Percentiles rank a stretch among this genome's conserved stretches.
Evolutionary conservation across 108 stramenopile species (phyloP).

Genomic region (Nitzschia sp.): DNA sequence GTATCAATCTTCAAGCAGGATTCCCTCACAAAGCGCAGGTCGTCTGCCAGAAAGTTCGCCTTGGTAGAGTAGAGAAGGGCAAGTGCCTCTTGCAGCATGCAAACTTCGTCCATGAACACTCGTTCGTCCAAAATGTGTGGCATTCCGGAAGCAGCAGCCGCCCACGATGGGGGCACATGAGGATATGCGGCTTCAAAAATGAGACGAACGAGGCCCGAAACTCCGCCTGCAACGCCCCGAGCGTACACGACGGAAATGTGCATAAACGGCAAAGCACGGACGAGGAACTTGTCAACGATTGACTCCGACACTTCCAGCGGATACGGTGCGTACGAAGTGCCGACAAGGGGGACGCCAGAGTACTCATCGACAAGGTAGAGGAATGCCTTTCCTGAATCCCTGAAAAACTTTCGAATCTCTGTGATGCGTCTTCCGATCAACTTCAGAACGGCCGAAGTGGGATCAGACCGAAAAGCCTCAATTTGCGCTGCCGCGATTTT

Average conservation of each 20-base stretch:
- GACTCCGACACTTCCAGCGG: slow-evolving; percentile 36
- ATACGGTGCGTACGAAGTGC: slow-evolving; percentile 23
- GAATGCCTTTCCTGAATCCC: slow-evolving; percentile 42
- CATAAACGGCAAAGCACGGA: slow-evolving; percentile 59
- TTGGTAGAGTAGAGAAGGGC: slow-evolving; percentile 17
- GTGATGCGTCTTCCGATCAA: slow-evolving; percentile 39
- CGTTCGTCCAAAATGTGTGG: slow-evolving; percentile 33
- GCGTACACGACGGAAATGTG: slow-evolving; percentile 48
- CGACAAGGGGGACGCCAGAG: slow-evolving; percentile 48
- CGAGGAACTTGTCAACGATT: slow-evolving; percentile 32
- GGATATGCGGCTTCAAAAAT: slow-evolving; percentile 59
- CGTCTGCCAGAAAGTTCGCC: slow-evolving; percentile 12
- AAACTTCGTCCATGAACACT: slow-evolving; percentile 22
- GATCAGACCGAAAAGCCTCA: slow-evolving; percentile 50
- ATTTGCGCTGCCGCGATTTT: slow-evolving; percentile 40
- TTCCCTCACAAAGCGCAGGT: slow-evolving; percentile 32
- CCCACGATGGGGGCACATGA: slow-evolving; percentile 52
- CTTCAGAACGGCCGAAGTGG: slow-evolving; percentile 44
- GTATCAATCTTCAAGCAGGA: slow-evolving; percentile 37
- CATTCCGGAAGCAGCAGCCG: slow-evolving; percentile 25
- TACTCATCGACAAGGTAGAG: slow-evolving; percentile 73
- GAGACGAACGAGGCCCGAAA: slow-evolving; percentile 48
- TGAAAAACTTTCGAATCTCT: slow-evolving; percentile 37
- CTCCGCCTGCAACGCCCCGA: slow-evolving; percentile 34
- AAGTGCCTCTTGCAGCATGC: slow-evolving; percentile 28